Percentiles rank a stretch among this genome's conserved stretches.
These are phyloP conservation scores for Hymenotorrendiella dingleyae DNA, from an alignment of 2,329 filamentous ascomycete genomes.

Conservation along the genomic window DNA sequence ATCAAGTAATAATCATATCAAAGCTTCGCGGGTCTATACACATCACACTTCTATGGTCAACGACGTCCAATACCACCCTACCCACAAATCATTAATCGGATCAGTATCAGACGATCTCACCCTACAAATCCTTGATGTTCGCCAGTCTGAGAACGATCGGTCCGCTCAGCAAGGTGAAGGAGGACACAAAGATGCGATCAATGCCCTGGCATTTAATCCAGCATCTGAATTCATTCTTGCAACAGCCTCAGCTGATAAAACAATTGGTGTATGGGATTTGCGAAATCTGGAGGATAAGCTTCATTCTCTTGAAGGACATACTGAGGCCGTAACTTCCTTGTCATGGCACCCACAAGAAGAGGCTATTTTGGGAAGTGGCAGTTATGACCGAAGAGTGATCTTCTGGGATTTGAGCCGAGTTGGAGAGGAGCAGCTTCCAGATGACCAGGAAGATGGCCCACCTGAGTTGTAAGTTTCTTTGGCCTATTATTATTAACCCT, in stretches of 20 bases:
- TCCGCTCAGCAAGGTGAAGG: slow-evolving; percentile 67
- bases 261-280: slow-evolving; percentile 91
- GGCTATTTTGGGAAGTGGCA: slow-evolving; percentile 81
- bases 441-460: slow-evolving; percentile 90
- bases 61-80: slow-evolving; percentile 91
- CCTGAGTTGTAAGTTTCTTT: slow-evolving; percentile 72
- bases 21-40: slow-evolving; percentile 69
- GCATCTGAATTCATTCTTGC: slow-evolving; percentile 84
- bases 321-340: slow-evolving; percentile 82
- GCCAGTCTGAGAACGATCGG: slow-evolving; percentile 57
- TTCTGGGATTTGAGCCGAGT: slow-evolving; percentile 94
- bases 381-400: slow-evolving; percentile 87
- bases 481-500: slow-evolving; percentile 1
- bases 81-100: slow-evolving; percentile 78
- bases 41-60: slow-evolving; percentile 92
- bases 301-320: slow-evolving; percentile 83
- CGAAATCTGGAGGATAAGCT: slow-evolving; percentile 85
- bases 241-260: slow-evolving; percentile 92
- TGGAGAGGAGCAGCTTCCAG: slow-evolving; percentile 89
- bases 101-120: slow-evolving; percentile 94
- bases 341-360: slow-evolving; percentile 93
- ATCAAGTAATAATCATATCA: slow-evolving; percentile 62
- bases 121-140: slow-evolving; percentile 85
- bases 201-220: slow-evolving; percentile 92
- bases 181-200: slow-evolving; percentile 89